Evolutionary conservation across 768 basidiomycete species (phyloP), one percentile per base, ranked within the genome.

Genomic region (Leccinum subtestaceum): DNA sequence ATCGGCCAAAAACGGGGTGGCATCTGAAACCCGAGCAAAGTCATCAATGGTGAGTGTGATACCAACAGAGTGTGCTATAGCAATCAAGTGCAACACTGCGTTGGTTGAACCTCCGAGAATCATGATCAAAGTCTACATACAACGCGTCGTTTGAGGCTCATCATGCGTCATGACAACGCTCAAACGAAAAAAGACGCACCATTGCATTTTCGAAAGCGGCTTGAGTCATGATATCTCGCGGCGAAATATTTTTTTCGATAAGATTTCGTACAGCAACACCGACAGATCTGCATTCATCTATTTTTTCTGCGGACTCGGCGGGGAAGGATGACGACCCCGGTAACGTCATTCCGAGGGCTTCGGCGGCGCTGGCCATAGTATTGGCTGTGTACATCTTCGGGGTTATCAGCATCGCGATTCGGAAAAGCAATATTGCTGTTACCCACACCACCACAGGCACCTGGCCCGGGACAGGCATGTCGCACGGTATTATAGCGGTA

Each of bases 121-220:
- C 91, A 99, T 96, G 27, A 93, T 95, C 53, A 99, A 76, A 21
- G 94, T 91, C 95, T 97, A 57, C 8, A 32, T 56, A 45, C 23
- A 57, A 56, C 17, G 36, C 34, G 60, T 56, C 49, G 25, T 25
- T 64, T 50, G 23, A 52, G 43, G 25, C 52, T 58, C 31, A 51
- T 51, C 31, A 52, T 36, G 40, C 49, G 34, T 58, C 63, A 25
- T 53, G 53, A 47, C 59, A 40, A 65, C 55, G 23, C 13, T 45
- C n/a, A 9, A 54, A 53, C 56, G 15, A 50, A 46, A 47, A 29
- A 53, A 49, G 55, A 59, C 70, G 52, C 74, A 93, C 96, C 85
- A 98, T 95, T 4, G 97, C 96, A 74, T 98, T 98, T 77, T 98
- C 97, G 67, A 98, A 98, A 10, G 97, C 95, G 19, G 89, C 84